Conservation (phyloP, 129 eudicot species). For the Glebionis coronaria region DNA sequence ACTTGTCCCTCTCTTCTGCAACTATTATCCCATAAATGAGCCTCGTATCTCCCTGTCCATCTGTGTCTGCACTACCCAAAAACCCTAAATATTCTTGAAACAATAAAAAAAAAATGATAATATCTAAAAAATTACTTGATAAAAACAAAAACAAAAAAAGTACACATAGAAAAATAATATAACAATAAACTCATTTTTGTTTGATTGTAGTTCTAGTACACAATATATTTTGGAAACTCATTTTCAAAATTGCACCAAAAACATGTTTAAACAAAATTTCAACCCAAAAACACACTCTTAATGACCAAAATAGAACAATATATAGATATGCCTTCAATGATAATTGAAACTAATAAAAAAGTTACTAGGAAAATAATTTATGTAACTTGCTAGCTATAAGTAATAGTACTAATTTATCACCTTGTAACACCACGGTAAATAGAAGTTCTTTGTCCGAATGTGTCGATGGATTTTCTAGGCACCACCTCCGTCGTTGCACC, state of each 20-base stretch:
- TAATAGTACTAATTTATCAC: slow-evolving; percentile 25
- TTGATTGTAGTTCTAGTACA: no score
- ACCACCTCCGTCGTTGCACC: slow-evolving; percentile 49
- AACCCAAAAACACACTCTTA: no score
- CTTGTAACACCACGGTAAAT: slow-evolving; percentile 98
- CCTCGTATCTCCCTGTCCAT: slow-evolving; percentile 97
- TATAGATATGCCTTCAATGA: no score
- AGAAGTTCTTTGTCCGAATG: slow-evolving; percentile 95
- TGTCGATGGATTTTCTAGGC: slow-evolving; percentile 67
- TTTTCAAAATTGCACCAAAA: no score
- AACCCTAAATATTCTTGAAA: slow-evolving; percentile 20
- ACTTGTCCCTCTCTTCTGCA: slow-evolving; percentile 98
- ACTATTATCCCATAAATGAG: slow-evolving; percentile 99
- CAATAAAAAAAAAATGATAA: background rate
- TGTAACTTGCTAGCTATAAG: no score
- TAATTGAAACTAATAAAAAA: no score
- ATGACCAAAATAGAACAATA: no score
- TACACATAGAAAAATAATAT: background rate
- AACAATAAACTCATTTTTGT: no score
- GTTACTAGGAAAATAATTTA: no score
- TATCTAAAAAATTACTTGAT: background rate
- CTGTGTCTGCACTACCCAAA: slow-evolving; percentile 68
- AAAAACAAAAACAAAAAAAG: background rate
- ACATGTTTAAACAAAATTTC: no score
- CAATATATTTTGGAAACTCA: no score